phyloP scores from a whole-genome alignment of 208 protist genomes.

The Angomonas ambiguus region DNA sequence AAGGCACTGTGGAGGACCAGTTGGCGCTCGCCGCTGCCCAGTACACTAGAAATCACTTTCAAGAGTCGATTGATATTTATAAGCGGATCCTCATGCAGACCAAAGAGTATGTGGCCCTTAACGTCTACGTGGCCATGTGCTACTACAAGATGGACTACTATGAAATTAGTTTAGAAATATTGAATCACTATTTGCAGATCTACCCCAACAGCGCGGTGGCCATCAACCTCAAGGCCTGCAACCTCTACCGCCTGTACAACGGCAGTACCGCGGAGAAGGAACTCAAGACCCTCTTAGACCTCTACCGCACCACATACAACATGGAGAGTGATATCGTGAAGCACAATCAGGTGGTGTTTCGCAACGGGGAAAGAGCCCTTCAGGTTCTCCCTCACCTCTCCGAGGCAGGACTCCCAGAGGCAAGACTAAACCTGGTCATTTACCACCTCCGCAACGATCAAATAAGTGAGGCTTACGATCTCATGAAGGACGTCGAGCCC shows the following conservation, averaged over 20 bases:
- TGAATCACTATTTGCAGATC: conserved; percentile 88
- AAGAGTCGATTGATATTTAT: conserved; percentile 97
- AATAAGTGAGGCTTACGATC: conserved; percentile 91
- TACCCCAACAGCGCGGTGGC: conserved; percentile 92
- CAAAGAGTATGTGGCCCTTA: conserved; percentile 89
- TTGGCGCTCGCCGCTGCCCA: conserved; percentile 94
- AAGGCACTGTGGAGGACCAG: conserved; percentile 89
- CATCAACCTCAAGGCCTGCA: conserved; percentile 97
- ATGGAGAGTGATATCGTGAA: conserved; percentile 92
- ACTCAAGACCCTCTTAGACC: conserved; percentile 88
- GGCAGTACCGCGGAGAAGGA: conserved; percentile 91
- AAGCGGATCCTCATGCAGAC: conserved; percentile 95
- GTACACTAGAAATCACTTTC: conserved; percentile 93
- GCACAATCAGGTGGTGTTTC: conserved; percentile 97
- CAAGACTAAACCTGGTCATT: conserved; percentile 95
- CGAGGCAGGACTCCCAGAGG: conserved; percentile 92
- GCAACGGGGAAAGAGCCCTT: conserved; percentile 93
- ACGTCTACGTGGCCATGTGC: conserved; percentile 97
- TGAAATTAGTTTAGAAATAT: conserved; percentile 90
- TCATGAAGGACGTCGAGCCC: conserved; percentile 94
- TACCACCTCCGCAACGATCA: conserved; percentile 95
- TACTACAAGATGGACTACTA: conserved; percentile 99
- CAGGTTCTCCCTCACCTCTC: conserved; percentile 93
- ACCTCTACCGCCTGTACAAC: conserved; percentile 94
- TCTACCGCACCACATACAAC: conserved; percentile 86